Base-by-base conservation (phyloP, 164 flowering plant genomes). In the Liquidambar formosana region DNA sequence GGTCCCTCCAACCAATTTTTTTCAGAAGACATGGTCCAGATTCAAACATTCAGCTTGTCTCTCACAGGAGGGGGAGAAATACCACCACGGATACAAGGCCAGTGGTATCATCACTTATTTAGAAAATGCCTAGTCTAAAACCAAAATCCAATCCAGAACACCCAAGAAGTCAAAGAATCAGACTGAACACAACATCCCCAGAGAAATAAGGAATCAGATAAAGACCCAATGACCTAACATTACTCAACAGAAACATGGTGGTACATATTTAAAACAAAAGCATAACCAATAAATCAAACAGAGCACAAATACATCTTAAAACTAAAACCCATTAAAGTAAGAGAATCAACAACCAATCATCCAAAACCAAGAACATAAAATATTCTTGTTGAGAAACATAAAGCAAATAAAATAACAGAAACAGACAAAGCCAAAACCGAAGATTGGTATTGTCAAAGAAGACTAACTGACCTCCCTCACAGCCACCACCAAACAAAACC, bases 401-500 rank as follows among this genome's bases (percentile, higher is more conserved):
- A 26, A 45, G 61, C 47, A 65, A 23, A 65, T 5, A 27, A 60
- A 74, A 54, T n/a, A 8, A 60, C 1, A 21, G 10, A 25, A 10
- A 63, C 22, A 23, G 10, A 48, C 22, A 73, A 41, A 57, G 47
- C 14, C 0, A 18, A 33, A 5, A 14, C 5, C 14, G 21, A 19
- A 48, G 49, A 8, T 25, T 16, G 44, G 5, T 10, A 1, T 41
- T 69, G 22, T 25, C 12, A 63, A 25, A 67, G 41, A 70, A 51
- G 54, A 62, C 38, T 38, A 44, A 75, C 84, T 79, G 27, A 94
- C 98, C 98, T 88, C 97, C 98, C 49, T 90, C 96, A 73, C 82
- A 85, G 16, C 99, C 99, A 33, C 99, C 97, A 70, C 99, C 99
- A 83, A 89, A 94, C 80, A 94, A 75, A 44, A 94, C 90, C 79